Percentiles rank a stretch among this genome's conserved stretches.
Conservation (phyloP, 148 eudicot genomes). For the Diospyros lotus region DNA sequence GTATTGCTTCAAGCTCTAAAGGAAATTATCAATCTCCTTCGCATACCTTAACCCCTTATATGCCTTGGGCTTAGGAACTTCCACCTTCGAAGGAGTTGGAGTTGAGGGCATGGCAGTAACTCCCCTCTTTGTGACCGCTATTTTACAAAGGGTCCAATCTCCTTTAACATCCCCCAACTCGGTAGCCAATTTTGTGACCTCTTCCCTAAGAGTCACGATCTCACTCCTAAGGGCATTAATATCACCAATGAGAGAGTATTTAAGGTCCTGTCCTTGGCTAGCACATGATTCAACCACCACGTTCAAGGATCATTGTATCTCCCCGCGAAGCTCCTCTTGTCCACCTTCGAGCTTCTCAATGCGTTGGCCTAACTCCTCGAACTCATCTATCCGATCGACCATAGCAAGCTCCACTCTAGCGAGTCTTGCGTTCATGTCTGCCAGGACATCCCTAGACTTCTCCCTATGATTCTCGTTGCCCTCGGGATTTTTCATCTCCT, state of each 20-base stretch:
- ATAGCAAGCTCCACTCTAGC: background rate
- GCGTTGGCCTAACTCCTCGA: background rate
- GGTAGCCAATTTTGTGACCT: too few relatives aligned
- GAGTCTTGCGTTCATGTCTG: background rate
- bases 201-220: background rate
- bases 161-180: background rate
- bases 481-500: too few relatives aligned
- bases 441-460: background rate
- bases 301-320: background rate
- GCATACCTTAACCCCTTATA: background rate
- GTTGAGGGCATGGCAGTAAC: background rate
- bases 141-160: too few relatives aligned
- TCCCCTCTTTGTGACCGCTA: too few relatives aligned
- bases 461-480: too few relatives aligned
- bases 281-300: background rate
- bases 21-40: background rate
- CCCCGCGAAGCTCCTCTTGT: background rate
- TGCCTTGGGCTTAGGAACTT: background rate
- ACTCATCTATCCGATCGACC: background rate
- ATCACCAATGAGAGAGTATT: background rate
- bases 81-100: background rate
- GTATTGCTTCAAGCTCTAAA: background rate
- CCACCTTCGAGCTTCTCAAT: background rate
- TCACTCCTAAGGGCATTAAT: background rate
- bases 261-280: too few relatives aligned